Evolutionary conservation across 2,329 filamentous ascomycete genomes (phyloP), one percentile per base, ranked within the genome.

Genomic region (Alternaria novae-zelandiae): DNA sequence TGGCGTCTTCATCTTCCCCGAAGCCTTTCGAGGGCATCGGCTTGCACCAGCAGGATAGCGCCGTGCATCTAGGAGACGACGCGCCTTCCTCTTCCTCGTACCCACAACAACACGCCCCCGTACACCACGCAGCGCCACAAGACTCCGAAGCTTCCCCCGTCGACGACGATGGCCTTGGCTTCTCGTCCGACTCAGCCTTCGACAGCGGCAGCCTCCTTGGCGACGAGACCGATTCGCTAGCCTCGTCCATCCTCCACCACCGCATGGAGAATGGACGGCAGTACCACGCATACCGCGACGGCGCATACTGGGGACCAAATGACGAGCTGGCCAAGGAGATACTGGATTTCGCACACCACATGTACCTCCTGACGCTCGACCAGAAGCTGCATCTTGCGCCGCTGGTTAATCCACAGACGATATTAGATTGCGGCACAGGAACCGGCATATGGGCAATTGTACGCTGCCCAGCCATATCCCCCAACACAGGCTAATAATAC

Each of bases 321-420:
- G 81, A 83, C 60, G 81, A 83, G 61, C 68, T 70, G 10, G 80
- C 81, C 36, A 78, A 81, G 57, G 78, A 84, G 68, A 76, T 81
- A 23, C 77, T 82, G 57, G 82, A 83, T 67, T 79, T 85, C 54
- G 81, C 82, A 21, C 77, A 79, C 62, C 76, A 79, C 71, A 78
- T 79, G 74, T 79, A 78, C 58, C 72, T 79, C 32, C 51, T 79
- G 56, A 78, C 75, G 0, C 69, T 78, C 9, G 74, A 79, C 60
- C 71, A 74, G 59, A 77, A 75, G 57, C 68, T 80, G 36, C 69
- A 75, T 47, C 71, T 80, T 2, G 78, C 78, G 5, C 78, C 78
- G 12, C 58, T 80, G 64, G 44, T 57, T 3, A 66, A 75, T n/a
- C 76, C 76, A 0, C 69, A 76, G 54, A 70, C 60, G 2, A 74